A percentile compares a stretch with the other conserved stretches of the same genome.
Evolutionary conservation across 805 yeast species (phyloP).

Genomic region (Wickerhamomyces bovis): DNA sequence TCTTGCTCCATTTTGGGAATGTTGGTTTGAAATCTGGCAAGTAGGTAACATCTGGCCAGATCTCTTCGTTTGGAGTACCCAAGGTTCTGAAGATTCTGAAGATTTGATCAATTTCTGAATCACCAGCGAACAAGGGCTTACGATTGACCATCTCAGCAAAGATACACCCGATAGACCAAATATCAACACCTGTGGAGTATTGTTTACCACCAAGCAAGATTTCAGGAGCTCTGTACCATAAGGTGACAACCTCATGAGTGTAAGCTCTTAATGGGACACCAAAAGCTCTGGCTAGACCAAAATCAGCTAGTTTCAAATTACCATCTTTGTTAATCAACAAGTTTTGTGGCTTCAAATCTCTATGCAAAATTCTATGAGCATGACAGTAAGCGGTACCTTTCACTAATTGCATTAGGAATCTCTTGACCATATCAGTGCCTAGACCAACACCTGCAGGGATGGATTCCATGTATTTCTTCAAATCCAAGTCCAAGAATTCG

Average conservation of each 20-base stretch:
- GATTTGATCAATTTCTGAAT: conserved; percentile 95
- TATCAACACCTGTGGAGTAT: conserved; percentile 95
- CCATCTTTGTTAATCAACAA: conserved; percentile 93
- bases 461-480: conserved; percentile 94
- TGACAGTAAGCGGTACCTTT: conserved; percentile 93
- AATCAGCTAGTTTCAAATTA: conserved; percentile 83
- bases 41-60: conserved; percentile 91
- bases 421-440: conserved; percentile 84
- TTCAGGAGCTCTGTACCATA: conserved; percentile 98
- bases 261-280: conserved; percentile 96
- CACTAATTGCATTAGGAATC: conserved; percentile 86
- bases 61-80: conserved; percentile 91
- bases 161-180: conserved; percentile 98
- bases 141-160: conserved; percentile 97
- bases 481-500: conserved; percentile 89
- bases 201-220: conserved; percentile 93
- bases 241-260: conserved; percentile 95
- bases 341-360: conserved; percentile 96
- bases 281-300: conserved; percentile 94
- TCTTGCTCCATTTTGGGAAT: conserved; percentile 85
- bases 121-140: conserved; percentile 94
- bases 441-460: conserved; percentile 87
- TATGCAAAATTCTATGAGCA: conserved; percentile 86
- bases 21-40: conserved; percentile 92
- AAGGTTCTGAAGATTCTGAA: conserved; percentile 85